Base-by-base conservation (phyloP, 305 asterid species). In the Striga hermonthica region DNA sequence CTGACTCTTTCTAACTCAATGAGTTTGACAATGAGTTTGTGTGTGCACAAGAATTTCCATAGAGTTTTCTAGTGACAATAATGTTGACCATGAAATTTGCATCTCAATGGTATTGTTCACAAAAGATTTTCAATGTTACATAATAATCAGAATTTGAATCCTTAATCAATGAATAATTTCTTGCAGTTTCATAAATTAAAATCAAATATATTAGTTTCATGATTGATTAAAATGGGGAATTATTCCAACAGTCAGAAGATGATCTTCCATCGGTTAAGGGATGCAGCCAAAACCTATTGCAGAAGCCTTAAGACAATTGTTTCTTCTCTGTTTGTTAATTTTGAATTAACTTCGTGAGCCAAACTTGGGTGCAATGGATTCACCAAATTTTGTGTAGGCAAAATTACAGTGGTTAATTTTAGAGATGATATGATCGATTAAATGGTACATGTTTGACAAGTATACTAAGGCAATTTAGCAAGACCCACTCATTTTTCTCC, bases 251-350 rank as follows among this genome's bases (percentile, higher is more conserved):
- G 15, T 16, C n/a, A 13, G 4, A 15, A 40, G 11, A 60, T 60
- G 65, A 43, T 61, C 31, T 28, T 43, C n/a, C 49, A 3, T 31
- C 7, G 15, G n/a, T 13, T 45, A 13, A 45, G 10, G 31, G 48
- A 65, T 56, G 7, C 22, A 47, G 60, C 31, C 72, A 37, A 60
- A 60, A 60, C 16, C 34, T 15, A 57, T 43, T 38, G 63, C 38
- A 65, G 10, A 45, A 13, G 57, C 64, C 55, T 11, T 11, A 3
- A 54, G 44, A 12, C 55, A 40, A 44, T 53, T 44, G 56, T 34
- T 22, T 22, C 31, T 22, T 22, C 31, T 22, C 31, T 22, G 31
- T 22, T 22, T 22, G 31, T 22, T 22, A 22, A 22, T 22, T 22
- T 22, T 22, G 31, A 22, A 22, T 22, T 22, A 22, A 22, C 31